Conservation (phyloP, 1,284 basidiomycete species). For the Ustilago loliicola region DNA sequence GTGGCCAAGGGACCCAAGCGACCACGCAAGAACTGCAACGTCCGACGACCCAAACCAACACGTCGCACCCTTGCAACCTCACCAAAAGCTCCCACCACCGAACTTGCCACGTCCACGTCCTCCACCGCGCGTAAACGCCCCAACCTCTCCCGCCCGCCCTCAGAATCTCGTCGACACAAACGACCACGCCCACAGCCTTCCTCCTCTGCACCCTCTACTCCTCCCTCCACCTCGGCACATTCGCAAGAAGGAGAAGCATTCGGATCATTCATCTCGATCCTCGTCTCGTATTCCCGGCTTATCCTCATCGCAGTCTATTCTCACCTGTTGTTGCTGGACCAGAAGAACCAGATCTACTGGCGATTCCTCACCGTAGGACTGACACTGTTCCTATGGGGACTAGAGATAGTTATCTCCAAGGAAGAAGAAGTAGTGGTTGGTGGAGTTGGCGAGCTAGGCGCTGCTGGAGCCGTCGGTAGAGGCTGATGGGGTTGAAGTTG, state of each 20-base stretch:
- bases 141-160: slow-evolving; percentile 39
- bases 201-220: background rate
- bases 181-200: slow-evolving; percentile 26
- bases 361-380: slow-evolving; percentile 67
- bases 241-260: slow-evolving; percentile 23
- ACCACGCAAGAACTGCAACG: background rate
- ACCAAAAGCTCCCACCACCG: background rate
- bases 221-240: background rate
- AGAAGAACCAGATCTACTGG: slow-evolving; percentile 68
- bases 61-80: background rate
- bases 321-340: slow-evolving; percentile 67
- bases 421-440: slow-evolving; percentile 47
- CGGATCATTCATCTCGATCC: slow-evolving; percentile 47
- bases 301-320: slow-evolving; percentile 68
- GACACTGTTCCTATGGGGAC: slow-evolving; percentile 62
- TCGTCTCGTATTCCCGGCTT: slow-evolving; percentile 65
- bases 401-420: slow-evolving; percentile 65
- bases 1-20: background rate
- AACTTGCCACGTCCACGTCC: background rate
- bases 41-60: background rate
- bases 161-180: slow-evolving; percentile 35
- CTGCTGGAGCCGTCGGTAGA: slow-evolving; percentile 18
- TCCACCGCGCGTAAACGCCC: slow-evolving; percentile 24
- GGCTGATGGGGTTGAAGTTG: background rate
- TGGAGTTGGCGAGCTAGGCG: slow-evolving; percentile 31